Evolutionary conservation across 257 asterid genomes (phyloP).

Genomic region (Verbascum thapsus): DNA sequence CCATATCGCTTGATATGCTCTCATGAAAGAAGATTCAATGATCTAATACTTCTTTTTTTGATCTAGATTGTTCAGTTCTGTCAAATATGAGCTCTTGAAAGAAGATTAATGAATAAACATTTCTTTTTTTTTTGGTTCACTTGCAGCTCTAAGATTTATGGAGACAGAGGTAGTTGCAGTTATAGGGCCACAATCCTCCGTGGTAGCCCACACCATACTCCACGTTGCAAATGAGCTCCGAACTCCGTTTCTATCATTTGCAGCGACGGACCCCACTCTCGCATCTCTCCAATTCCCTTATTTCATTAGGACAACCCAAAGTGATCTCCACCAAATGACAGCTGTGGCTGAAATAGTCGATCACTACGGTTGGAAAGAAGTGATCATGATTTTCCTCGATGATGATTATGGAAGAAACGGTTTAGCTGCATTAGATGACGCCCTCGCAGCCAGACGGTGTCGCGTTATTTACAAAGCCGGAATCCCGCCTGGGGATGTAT

Average conservation of each 20-base stretch:
- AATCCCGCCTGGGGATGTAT: constrained; percentile 42
- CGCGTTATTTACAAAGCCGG: constrained; percentile 62
- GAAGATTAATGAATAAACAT: too few relatives aligned
- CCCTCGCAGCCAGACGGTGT: constrained; percentile 56
- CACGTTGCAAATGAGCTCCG: constrained; percentile 69
- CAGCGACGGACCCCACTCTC: constrained; percentile 91
- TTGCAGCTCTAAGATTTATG: constrained; percentile 55
- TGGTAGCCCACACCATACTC: constrained; percentile 71
- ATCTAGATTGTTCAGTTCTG: too few relatives aligned
- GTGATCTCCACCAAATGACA: constrained; percentile 74
- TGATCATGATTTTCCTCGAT: constrained; percentile 61
- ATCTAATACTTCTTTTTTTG: too few relatives aligned
- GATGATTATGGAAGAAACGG: constrained; percentile 90
- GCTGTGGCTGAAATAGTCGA: constrained; percentile 69
- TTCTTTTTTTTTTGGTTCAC: neutral
- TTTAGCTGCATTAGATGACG: constrained; percentile 61
- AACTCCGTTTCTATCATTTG: constrained; percentile 79
- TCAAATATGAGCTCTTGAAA: too few relatives aligned
- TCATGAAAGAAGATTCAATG: too few relatives aligned
- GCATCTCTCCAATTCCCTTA: constrained; percentile 76
- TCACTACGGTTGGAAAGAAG: constrained; percentile 78
- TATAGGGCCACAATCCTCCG: constrained; percentile 86
- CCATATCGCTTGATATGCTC: too few relatives aligned
- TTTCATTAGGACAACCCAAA: constrained; percentile 75
- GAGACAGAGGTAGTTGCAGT: constrained; percentile 71